phyloP scores from a whole-genome alignment of 108 stramenopile species.

The Stephanodiscus triporus region DNA sequence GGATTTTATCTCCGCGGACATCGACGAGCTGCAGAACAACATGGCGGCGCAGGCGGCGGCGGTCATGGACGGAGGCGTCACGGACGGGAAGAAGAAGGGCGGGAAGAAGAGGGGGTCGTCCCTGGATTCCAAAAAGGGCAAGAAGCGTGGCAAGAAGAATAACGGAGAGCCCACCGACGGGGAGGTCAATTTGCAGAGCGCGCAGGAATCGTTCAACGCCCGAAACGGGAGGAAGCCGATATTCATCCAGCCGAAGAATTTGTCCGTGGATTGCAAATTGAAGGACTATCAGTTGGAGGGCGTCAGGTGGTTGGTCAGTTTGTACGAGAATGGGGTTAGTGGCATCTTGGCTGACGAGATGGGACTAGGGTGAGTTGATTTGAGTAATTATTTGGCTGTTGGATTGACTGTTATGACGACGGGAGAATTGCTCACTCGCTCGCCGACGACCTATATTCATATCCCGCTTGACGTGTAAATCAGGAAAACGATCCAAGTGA shows the following conservation, averaged over 20 bases:
- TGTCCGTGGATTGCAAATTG: conserved; percentile 71
- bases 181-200: conserved; percentile 61
- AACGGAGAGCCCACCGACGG: conserved; percentile 44
- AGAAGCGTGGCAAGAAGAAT: conserved; percentile 62
- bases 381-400: neutral
- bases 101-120: conserved; percentile 52
- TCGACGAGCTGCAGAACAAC: conserved; percentile 76
- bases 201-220: conserved; percentile 61
- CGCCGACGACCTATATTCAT: neutral
- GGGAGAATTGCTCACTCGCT: neutral
- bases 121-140: conserved; percentile 23
- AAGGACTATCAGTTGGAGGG: conserved; percentile 91
- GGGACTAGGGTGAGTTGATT: conserved; percentile 53
- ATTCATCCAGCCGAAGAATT: conserved; percentile 84
- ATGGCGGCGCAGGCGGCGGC: conserved; percentile 62
- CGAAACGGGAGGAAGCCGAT: conserved; percentile 59
- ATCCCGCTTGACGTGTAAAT: conserved; percentile 32
- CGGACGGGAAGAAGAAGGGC: conserved; percentile 50
- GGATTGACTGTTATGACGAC: neutral
- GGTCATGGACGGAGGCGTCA: conserved; percentile 25
- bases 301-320: conserved; percentile 94
- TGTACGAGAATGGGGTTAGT: conserved; percentile 97
- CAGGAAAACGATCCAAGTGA: conserved; percentile 92
- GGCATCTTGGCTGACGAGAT: conserved; percentile 99
- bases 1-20: conserved; percentile 82